Conservation (phyloP, 1,139 yeast species). For the Eremothecium cymbalariae region DNA sequence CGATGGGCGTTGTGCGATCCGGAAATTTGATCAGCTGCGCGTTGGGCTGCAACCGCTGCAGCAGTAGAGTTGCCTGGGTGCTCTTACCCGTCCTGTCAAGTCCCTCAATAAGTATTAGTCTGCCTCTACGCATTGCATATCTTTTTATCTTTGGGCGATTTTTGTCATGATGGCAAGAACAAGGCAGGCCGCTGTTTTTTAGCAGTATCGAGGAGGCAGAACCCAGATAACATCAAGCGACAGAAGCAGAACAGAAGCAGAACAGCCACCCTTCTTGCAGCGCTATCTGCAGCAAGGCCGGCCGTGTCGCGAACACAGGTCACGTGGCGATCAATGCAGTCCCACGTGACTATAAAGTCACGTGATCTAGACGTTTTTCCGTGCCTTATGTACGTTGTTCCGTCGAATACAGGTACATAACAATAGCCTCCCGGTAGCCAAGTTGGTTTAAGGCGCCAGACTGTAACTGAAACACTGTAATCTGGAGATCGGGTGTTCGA, state of each 20-base stretch:
- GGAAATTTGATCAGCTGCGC: constrained; percentile 69
- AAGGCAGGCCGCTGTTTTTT: too few relatives aligned
- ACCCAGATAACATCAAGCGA: too few relatives aligned
- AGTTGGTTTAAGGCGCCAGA: constrained; percentile 18
- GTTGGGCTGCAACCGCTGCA: constrained; percentile 33
- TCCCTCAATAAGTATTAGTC: constrained; percentile 79
- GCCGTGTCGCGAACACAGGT: too few relatives aligned
- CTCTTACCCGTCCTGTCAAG: constrained; percentile 93
- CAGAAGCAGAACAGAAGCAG: too few relatives aligned
- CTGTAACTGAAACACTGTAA: constrained; percentile 12
- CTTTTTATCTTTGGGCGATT: not conserved
- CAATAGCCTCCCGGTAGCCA: constrained; percentile 18
- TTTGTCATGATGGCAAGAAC: constrained; percentile 1
- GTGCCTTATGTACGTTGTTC: too few relatives aligned
- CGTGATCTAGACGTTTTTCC: not conserved
- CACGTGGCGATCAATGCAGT: not conserved
- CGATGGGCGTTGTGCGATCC: constrained; percentile 75
- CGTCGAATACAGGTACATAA: too few relatives aligned
- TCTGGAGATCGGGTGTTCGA: constrained; percentile 28
- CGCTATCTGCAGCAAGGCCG: too few relatives aligned
- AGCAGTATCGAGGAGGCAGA: too few relatives aligned
- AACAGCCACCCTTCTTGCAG: too few relatives aligned
- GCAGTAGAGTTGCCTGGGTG: constrained; percentile 61
- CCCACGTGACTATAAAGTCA: not conserved
- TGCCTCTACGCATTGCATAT: constrained; percentile 53